Evolutionary conservation across 495 filamentous ascomycete species (phyloP).

Genomic region (Hyphodiscus hymeniophilus): DNA sequence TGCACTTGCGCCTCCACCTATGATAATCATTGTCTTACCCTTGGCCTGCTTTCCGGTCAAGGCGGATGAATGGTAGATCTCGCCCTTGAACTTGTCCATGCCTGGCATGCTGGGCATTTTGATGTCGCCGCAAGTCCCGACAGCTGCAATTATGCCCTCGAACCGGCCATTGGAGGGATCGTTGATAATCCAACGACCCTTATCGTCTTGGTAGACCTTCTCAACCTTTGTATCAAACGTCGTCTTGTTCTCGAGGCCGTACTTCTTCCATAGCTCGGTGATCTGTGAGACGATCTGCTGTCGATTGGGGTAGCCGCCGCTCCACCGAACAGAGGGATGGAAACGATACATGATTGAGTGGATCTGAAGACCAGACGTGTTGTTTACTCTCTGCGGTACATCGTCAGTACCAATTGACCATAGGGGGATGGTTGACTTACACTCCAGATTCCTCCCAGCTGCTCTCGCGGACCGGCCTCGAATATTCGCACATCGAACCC

Average conservation of each 20-base stretch:
- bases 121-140: slow-evolving; percentile 73
- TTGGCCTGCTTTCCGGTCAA: slow-evolving; percentile 62
- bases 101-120: slow-evolving; percentile 61
- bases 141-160: slow-evolving; percentile 67
- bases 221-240: slow-evolving; percentile 62
- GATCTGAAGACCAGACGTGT: slow-evolving; percentile 73
- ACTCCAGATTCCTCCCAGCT: slow-evolving; percentile 79
- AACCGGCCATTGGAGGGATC: slow-evolving; percentile 57
- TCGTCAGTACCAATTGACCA: slow-evolving; percentile 3
- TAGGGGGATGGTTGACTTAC: slow-evolving; percentile 33
- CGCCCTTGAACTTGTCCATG: slow-evolving; percentile 57
- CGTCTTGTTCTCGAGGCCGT: slow-evolving; percentile 61
- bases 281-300: slow-evolving; percentile 66
- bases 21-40: slow-evolving; percentile 64
- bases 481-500: slow-evolving; percentile 77
- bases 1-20: slow-evolving; percentile 75
- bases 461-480: slow-evolving; percentile 53
- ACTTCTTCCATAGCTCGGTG: slow-evolving; percentile 62
- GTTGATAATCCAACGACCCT: slow-evolving; percentile 77
- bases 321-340: slow-evolving; percentile 69
- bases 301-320: slow-evolving; percentile 65
- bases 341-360: slow-evolving; percentile 86
- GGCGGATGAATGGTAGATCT: slow-evolving; percentile 65
- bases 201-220: slow-evolving; percentile 56
- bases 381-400: slow-evolving; percentile 59